Evolutionary conservation across 1,284 basidiomycete species (phyloP), one percentile per base, ranked within the genome.

Genomic region (Cutaneotrichosporon spelunceum): DNA sequence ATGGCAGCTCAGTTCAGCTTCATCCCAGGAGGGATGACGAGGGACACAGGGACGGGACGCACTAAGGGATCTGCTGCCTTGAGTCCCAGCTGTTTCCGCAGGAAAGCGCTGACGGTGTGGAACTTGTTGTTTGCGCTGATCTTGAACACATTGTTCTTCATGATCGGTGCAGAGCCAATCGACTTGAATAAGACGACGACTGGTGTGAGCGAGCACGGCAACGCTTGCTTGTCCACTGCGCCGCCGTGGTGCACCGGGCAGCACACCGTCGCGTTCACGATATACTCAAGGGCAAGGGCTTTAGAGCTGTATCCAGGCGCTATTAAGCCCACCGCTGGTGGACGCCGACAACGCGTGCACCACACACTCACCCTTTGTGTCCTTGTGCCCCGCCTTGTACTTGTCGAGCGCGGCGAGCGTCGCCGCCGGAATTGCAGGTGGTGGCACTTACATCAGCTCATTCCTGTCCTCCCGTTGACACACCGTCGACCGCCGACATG

Each of bases 81-180:
- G 87, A 90, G 91, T 10, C 88, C 89, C 50, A 98, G 79, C 76
- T 98, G 93, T 72, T 88, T 93, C 60, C 94, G 82, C 76, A 98
- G 75, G 75, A 98, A 98, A 69, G 92, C 88, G 54, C 96, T 94
- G 59, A 98, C 95, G 1, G 93, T 90, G 75, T 96, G 93, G 74
- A 98, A 99, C 58, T 89, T 84, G 78, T 97, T 95, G 53, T 89
- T 89, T 5, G 93, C 90, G 0, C 93, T 94, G 69, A 98, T 95
- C 82, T 95, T 95, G 85, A 93, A 97, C 75, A 95, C 90, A 80
- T 97, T 97, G 81, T 95, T 90, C 81, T 90, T 95, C 93, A 98
- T 96, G 71, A 98, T 94, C 1, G 95, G 95, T 0, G 94, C 94
- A 68, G 94, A 94, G 48, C 95, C 95, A n/a, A 96, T 92, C 1